Evolutionary conservation across 2,329 filamentous ascomycete genomes (phyloP), one percentile per base, ranked within the genome.

Genomic region (Immersiporthe knoxdaviesiana): DNA sequence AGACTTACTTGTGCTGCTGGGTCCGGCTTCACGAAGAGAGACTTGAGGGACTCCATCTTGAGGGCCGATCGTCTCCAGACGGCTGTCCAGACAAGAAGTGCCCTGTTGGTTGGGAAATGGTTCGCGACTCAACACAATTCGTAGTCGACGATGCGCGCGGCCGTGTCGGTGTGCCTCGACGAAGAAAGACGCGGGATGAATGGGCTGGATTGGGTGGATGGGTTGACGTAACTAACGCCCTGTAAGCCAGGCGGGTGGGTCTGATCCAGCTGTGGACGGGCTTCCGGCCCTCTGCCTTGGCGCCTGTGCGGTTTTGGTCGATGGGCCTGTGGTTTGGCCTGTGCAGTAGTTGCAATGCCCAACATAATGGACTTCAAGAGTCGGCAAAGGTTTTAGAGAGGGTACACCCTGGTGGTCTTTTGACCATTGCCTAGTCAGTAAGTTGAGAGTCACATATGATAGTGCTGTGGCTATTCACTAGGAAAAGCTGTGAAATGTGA

Each of bases 1-100:
- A 69, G 74, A 65, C 84, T 74, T 84, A 97, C 95, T 87, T 99
- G 95, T 72, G 91, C 92, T 80, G 97, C 92, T 59, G 96, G 96
- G 78, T 97, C 94, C 50, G 96, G 95, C 81, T 93, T 95, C 80
- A 90, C 93, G 82, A 98, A 95, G 76, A 97, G 89, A 70, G 91
- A 85, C 80, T 90, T 93, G 78, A 98, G 85, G 58, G 92, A 88
- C 84, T 98, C 93, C 96, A 98, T 98, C 77, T 74, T 80, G 77
- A 74, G 67, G 21, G 65, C n/a, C n/a, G 37, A 62, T n/a, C n/a
- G 37, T 68, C 50, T 67, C 56, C 67, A 50, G 64, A 35, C n/a
- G 5, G 52, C 39, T 58, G 47, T 50, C 41, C 64, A 8, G 18
- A 47, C 41, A 65, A 35, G 63, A 63, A 41, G 52, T 66, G 41